These are phyloP conservation scores for Ascochyta lentis DNA, from an alignment of 2,329 filamentous ascomycete genomes.

Conservation along the genomic window DNA sequence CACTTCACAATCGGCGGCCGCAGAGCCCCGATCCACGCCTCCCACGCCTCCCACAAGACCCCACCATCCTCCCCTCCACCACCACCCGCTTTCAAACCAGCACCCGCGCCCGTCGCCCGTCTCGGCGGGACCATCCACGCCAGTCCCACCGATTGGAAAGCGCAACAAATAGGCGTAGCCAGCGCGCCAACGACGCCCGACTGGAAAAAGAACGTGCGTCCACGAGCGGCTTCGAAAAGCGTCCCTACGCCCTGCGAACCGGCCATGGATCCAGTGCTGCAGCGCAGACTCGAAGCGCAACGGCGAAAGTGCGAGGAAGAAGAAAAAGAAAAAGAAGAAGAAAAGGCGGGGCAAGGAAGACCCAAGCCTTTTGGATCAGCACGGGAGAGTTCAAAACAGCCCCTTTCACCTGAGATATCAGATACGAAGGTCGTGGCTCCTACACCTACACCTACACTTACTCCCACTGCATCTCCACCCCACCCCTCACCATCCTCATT, in stretches of 20 bases:
- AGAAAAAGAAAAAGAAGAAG: not conserved
- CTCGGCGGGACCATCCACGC: conserved; percentile 14
- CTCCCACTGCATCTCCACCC: not conserved
- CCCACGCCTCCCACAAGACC: conserved; percentile 23
- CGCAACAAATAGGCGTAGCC: not conserved
- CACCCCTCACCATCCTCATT: not conserved
- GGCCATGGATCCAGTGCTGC: conserved; percentile 13
- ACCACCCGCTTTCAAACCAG: conserved; percentile 12
- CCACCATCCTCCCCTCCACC: conserved; percentile 6
- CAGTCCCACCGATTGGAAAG: conserved; percentile 4
- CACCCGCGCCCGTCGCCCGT: conserved; percentile 26
- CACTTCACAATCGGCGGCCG: conserved; percentile 31
- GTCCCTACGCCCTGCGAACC: conserved; percentile 8
- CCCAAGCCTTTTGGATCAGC: too few species aligned
- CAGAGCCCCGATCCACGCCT: conserved; percentile 29
- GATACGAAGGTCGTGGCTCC: not conserved
- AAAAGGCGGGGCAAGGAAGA: too few species aligned
- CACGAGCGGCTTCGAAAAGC: conserved; percentile 3
- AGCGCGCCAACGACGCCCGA: not conserved
- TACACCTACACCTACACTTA: not conserved
- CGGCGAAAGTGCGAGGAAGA: conserved; percentile 7
- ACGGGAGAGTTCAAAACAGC: too few species aligned
- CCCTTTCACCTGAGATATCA: too few species aligned
- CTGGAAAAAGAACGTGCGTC: conserved; percentile 7
- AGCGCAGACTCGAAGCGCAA: conserved; percentile 20